Evolutionary conservation across 176 grass and related monocot genomes (phyloP).

Genomic region (Oryza longistaminata): DNA sequence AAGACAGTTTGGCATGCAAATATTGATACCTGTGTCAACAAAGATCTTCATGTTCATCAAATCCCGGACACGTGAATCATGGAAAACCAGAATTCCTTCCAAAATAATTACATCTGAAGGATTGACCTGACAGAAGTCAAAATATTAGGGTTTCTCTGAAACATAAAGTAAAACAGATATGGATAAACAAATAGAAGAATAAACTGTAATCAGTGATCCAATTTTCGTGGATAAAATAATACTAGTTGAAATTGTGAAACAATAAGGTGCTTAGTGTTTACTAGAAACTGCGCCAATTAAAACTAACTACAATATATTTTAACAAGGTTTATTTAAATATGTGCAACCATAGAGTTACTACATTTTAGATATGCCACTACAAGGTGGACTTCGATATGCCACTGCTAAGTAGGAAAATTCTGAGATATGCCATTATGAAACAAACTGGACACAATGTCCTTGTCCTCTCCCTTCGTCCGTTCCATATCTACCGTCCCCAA

Average conservation of each 20-base stretch:
- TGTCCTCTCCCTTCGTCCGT: background rate
- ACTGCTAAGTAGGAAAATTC: background rate
- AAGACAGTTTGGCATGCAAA: conserved; percentile 1
- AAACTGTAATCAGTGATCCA: background rate
- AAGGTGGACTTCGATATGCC: background rate
- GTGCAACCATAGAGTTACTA: background rate
- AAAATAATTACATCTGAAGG: conserved; percentile 98
- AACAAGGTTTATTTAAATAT: background rate
- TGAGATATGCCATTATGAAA: background rate
- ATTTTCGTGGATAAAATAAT: background rate
- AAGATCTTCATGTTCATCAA: conserved; percentile 99
- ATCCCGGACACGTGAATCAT: conserved; percentile 86
- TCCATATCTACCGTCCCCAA: background rate
- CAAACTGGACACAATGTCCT: background rate
- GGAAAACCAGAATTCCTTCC: conserved; percentile 95
- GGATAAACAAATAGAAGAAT: conserved; percentile 28
- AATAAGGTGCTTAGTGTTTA: background rate
- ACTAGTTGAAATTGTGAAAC: background rate
- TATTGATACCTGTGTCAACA: conserved; percentile 82
- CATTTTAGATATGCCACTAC: background rate
- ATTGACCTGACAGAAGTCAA: conserved; percentile 65
- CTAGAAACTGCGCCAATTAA: background rate
- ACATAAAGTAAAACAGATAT: conserved; percentile 1
- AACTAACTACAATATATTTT: background rate
- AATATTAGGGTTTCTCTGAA: conserved; percentile 33